phyloP scores from a whole-genome alignment of 2,329 filamentous ascomycete species.

The Ceratocystis destructans region DNA sequence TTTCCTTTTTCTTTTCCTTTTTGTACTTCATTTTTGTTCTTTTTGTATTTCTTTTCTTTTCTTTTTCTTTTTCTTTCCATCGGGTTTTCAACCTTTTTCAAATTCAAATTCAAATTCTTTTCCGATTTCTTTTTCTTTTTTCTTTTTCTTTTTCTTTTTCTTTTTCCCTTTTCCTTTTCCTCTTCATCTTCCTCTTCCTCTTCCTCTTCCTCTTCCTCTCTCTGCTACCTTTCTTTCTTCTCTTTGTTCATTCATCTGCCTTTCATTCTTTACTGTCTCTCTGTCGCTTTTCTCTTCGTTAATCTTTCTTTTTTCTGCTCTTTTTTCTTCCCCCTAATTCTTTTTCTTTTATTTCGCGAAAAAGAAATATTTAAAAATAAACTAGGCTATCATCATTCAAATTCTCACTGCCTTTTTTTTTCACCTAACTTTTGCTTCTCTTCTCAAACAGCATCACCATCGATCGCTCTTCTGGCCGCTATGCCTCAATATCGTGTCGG shows the following conservation, averaged over 20 bases:
- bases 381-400: background rate
- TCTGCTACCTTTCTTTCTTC: background rate
- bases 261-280: constrained; percentile 12
- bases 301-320: background rate
- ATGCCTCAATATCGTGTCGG: constrained; percentile 38
- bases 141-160: background rate
- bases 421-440: constrained; percentile 9
- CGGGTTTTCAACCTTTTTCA: background rate
- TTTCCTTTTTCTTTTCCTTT: background rate
- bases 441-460: background rate
- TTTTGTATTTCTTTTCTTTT: background rate
- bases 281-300: background rate
- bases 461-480: background rate
- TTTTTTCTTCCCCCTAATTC: constrained; percentile 9
- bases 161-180: background rate
- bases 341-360: background rate
- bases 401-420: constrained; percentile 14
- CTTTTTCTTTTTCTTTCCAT: background rate
- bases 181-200: constrained; percentile 3
- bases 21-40: background rate
- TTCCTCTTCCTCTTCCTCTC: constrained; percentile 15
- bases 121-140: background rate
- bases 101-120: constrained; percentile 3
- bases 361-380: background rate
- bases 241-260: background rate